Percentiles rank a stretch among this genome's conserved stretches.
Evolutionary conservation across 2,329 filamentous ascomycete genomes (phyloP).

Genomic region (Alternaria brassicae): DNA sequence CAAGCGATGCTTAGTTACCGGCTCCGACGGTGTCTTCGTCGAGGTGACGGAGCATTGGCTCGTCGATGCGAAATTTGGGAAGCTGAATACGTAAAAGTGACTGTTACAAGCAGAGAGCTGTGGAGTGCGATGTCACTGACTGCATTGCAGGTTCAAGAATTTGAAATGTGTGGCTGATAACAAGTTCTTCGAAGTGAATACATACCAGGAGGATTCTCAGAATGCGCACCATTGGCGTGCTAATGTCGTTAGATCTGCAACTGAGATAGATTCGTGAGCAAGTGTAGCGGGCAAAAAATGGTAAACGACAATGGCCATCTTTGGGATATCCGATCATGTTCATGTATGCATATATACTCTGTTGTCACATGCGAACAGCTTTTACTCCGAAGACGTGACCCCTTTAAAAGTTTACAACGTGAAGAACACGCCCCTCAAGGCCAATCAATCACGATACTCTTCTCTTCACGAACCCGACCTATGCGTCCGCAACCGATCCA

Average conservation of each 20-base stretch:
- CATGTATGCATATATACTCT: too few relatives aligned
- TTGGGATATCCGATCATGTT: not conserved
- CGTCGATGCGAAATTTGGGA: conserved; percentile 55
- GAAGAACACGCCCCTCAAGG: too few relatives aligned
- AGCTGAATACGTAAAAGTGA: conserved; percentile 54
- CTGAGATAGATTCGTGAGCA: conserved; percentile 46
- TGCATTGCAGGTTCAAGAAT: conserved; percentile 55
- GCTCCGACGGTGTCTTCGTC: conserved; percentile 31
- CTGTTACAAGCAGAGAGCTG: not conserved
- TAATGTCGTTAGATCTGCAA: conserved; percentile 53
- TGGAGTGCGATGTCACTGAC: not conserved
- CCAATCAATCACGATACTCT: too few relatives aligned
- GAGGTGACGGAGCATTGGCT: conserved; percentile 51
- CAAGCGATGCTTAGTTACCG: conserved; percentile 53
- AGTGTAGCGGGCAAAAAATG: too few relatives aligned
- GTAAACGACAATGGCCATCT: too few relatives aligned
- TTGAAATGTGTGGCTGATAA: conserved; percentile 55
- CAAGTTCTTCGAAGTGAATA: conserved; percentile 59
- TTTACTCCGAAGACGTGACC: too few relatives aligned
- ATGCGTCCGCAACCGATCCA: too few relatives aligned
- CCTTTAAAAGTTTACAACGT: too few relatives aligned
- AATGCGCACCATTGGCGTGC: conserved; percentile 57
- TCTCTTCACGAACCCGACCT: too few relatives aligned
- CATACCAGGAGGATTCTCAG: conserved; percentile 57
- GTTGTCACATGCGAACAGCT: too few relatives aligned